Base-by-base conservation (phyloP, 202 grass and related monocot genomes). In the Elaeis oleifera region DNA sequence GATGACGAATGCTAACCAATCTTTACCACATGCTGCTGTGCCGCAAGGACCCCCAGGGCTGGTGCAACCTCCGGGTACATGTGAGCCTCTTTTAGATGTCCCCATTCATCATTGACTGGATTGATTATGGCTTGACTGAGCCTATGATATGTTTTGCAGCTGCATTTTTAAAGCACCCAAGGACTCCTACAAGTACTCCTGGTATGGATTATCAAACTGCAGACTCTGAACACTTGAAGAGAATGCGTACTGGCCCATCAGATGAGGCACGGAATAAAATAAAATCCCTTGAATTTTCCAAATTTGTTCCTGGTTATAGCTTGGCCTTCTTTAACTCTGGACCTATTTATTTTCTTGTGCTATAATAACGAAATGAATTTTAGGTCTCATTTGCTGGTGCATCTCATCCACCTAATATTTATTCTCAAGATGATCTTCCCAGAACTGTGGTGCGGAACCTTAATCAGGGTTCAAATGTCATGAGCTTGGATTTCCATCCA, bases 211-310 rank as follows among this genome's bases (percentile, higher is more conserved):
- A 99, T 60, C 95, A 99, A 56, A 94, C 77, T 78, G 95, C 85
- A 73, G 95, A 99, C 80, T 99, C 95, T 52, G 95, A 99, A 81
- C 85, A 89, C 80, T 81, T 94, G 83, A 99, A 99, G 78, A 94
- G 95, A 84, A 89, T 99, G 74, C 85, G 95, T 50, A 78, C 83
- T 23, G 95, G 95, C 6, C 94, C 94, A 83, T 78, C 82, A 54
- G 95, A 99, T 70, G 95, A 99, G 89, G 94, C 92, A 85, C 32
- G 49, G 32, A 61, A 13, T 44, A 44, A 44, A 44, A 44, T 44
- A 13, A 3, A 9, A 44, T 44, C 11, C 36, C 36, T 44, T 44
- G 36, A 44, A 44, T 44, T 13, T 44, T 44, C 8, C 9, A 13
- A 44, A 44, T 11, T 14, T 44, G 2, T 44, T 44, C 36, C 9